Evolutionary conservation across 1,284 basidiomycete genomes (phyloP).

Genomic region (Acaromyces ingoldii): DNA sequence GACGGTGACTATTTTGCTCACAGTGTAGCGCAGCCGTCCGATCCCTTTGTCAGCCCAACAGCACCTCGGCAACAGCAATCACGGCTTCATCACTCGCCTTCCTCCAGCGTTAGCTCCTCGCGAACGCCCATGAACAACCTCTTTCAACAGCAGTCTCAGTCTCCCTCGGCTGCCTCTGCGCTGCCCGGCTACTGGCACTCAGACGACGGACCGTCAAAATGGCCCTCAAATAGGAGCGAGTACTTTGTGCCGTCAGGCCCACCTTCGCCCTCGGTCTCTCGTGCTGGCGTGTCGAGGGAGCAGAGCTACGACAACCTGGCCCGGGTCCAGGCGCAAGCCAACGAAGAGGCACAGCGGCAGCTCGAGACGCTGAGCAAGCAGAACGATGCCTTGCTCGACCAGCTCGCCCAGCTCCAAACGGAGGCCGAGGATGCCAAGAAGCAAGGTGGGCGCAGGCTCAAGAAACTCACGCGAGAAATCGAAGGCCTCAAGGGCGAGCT

Average conservation of each 20-base stretch:
- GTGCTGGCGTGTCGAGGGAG: too few relatives aligned
- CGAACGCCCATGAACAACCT: too few relatives aligned
- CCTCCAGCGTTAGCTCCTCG: too few relatives aligned
- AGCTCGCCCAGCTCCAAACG: conserved; percentile 35
- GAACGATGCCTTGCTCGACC: conserved; percentile 35
- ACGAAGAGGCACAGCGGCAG: conserved; percentile 27
- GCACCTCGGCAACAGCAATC: too few relatives aligned
- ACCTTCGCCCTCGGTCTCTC: conserved; percentile 12
- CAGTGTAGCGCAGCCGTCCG: neutral
- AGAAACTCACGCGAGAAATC: conserved; percentile 34
- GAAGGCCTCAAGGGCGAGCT: conserved; percentile 36
- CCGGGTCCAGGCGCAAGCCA: conserved; percentile 17
- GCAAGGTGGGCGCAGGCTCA: conserved; percentile 28
- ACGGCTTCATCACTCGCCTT: too few relatives aligned
- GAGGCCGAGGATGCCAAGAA: conserved; percentile 32
- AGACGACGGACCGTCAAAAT: too few relatives aligned
- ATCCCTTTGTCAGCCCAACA: too few relatives aligned
- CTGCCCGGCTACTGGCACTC: too few relatives aligned
- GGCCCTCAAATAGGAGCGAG: neutral
- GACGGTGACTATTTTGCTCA: neutral
- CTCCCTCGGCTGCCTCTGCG: too few relatives aligned
- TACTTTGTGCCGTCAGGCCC: neutral
- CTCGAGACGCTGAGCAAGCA: conserved; percentile 31
- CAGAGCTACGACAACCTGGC: too few relatives aligned
- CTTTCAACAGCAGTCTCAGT: too few relatives aligned